Percentiles rank a stretch among this genome's conserved stretches.
Evolutionary conservation across 306 rosid species (phyloP).

Genomic region (Sesbania bispinosa): DNA sequence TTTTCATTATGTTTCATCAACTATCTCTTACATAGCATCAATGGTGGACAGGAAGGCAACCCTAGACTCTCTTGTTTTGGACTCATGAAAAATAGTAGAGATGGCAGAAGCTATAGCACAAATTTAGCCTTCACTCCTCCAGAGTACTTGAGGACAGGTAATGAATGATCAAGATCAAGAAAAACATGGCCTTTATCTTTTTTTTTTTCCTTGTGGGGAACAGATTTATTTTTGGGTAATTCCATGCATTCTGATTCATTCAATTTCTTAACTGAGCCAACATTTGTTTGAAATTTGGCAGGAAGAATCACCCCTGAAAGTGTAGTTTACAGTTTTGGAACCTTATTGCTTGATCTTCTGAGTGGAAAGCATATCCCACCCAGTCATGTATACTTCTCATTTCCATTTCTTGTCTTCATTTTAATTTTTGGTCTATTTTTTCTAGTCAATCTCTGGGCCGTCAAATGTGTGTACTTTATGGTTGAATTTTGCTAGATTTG

Average conservation of each 20-base stretch:
- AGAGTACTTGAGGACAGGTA: slow-evolving; percentile 96
- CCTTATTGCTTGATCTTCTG: slow-evolving; percentile 85
- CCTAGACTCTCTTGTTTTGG: slow-evolving; percentile 98
- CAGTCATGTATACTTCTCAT: slow-evolving; percentile 57
- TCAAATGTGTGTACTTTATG: background rate
- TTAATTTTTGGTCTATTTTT: slow-evolving; percentile 20
- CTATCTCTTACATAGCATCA: slow-evolving; percentile 12
- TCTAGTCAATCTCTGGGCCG: slow-evolving; percentile 5
- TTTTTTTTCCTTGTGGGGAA: background rate
- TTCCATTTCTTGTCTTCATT: slow-evolving; percentile 21
- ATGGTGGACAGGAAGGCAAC: slow-evolving; percentile 68
- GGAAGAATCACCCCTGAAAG: slow-evolving; percentile 88
- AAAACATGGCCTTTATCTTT: background rate
- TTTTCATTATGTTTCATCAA: slow-evolving; percentile 16
- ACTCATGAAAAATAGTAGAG: slow-evolving; percentile 98
- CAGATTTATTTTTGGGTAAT: no score
- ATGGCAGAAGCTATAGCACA: slow-evolving; percentile 95
- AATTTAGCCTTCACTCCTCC: slow-evolving; percentile 99
- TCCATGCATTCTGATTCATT: slow-evolving; percentile 6
- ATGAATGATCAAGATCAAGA: background rate
- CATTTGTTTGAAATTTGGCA: slow-evolving; percentile 35
- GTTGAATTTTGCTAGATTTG: background rate
- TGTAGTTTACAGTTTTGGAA: slow-evolving; percentile 87
- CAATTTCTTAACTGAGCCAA: slow-evolving; percentile 16
- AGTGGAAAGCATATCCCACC: slow-evolving; percentile 98